Evolutionary conservation across 768 basidiomycete species (phyloP), one percentile per base, ranked within the genome.

Genomic region (Tricholoma flavovirens): DNA sequence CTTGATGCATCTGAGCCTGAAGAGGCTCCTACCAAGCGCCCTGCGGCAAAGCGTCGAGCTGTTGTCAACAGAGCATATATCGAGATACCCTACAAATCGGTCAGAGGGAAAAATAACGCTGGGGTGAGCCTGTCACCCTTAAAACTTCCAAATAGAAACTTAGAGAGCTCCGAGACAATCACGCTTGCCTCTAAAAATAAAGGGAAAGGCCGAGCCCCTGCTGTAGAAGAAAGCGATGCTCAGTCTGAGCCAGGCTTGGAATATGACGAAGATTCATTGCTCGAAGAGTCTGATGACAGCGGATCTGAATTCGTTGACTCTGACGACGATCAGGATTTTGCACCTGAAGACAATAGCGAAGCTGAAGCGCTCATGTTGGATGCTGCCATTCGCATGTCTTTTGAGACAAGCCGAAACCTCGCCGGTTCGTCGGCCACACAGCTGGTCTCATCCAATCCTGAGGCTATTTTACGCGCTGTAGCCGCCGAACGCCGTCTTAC

Each of bases 251-350:
- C 71, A 42, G 75, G 70, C 17, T 62, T 73, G 36, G 76, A 77
- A 36, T 75, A 72, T 56, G 70, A 73, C 48, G 77, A 77, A 42
- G 60, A 67, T 19, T 67, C 66, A 14, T 65, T 64, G 14, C 48
- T 77, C 24, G 71, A 75, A 10, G 84, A 86, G 56, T 83, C 79
- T 15, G 78, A 78, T 29, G 78, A 74, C 53, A 82, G 78, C 65
- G 83, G 76, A 24, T 88, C 87, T 38, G 86, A 86, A 55, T 88
- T 85, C 59, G 72, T 79, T 40, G 72, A 57, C 3, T 76, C 77
- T 22, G 66, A 70, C 12, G 66, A 69, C 17, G 74, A 75, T 22
- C 74, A 74, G 42, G 73, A 76, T 32, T 61, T 60, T 7, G 59
- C 59, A 43, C 63, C 62, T 32, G 66, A 67, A 2, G 61, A 65